These are phyloP conservation scores for Glaciozyma martinii DNA, from an alignment of 768 basidiomycete species.

Conservation along the genomic window DNA sequence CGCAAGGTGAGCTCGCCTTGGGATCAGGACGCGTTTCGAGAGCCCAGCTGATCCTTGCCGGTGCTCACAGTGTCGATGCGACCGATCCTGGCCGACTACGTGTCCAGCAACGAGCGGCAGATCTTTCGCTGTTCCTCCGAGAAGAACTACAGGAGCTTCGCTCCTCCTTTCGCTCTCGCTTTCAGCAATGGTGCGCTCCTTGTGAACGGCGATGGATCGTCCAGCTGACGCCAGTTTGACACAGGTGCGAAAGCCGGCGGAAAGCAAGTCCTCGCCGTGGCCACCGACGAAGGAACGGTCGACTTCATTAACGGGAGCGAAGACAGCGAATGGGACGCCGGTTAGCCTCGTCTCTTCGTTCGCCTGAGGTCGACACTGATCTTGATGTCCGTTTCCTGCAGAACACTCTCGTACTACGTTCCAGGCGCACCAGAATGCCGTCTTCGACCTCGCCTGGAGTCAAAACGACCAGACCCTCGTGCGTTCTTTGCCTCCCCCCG, in stretches of 20 bases:
- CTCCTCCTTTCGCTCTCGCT: slow-evolving; percentile 35
- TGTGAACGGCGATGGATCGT: rapidly evolving
- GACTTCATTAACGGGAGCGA: slow-evolving; percentile 30
- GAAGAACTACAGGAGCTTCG: slow-evolving; percentile 19
- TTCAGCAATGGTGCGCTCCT: slow-evolving; percentile 30
- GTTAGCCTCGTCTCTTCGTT: slow-evolving; percentile 6
- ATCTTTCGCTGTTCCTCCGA: slow-evolving; percentile 27
- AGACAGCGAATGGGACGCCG: slow-evolving; percentile 20
- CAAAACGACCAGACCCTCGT: slow-evolving; percentile 32
- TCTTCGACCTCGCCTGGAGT: slow-evolving; percentile 38
- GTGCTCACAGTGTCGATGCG: slow-evolving; percentile 17
- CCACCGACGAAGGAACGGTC: slow-evolving; percentile 35
- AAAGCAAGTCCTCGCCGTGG: slow-evolving; percentile 29
- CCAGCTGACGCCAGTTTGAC: background rate
- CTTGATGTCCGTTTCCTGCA: background rate
- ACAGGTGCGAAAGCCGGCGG: slow-evolving; percentile 33
- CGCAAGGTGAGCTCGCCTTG: slow-evolving; percentile 7
- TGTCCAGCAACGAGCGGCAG: slow-evolving; percentile 29
- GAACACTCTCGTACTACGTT: slow-evolving; percentile 8
- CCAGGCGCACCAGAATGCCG: slow-evolving; percentile 36
- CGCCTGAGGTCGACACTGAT: background rate
- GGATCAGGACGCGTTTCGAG: too few species aligned
- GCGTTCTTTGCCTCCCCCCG: background rate
- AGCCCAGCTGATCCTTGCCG: too few species aligned
- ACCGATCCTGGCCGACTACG: slow-evolving; percentile 14